These are phyloP conservation scores for Magnusiomyces magnusii DNA, from an alignment of 1,139 yeast genomes.

Conservation along the genomic window DNA sequence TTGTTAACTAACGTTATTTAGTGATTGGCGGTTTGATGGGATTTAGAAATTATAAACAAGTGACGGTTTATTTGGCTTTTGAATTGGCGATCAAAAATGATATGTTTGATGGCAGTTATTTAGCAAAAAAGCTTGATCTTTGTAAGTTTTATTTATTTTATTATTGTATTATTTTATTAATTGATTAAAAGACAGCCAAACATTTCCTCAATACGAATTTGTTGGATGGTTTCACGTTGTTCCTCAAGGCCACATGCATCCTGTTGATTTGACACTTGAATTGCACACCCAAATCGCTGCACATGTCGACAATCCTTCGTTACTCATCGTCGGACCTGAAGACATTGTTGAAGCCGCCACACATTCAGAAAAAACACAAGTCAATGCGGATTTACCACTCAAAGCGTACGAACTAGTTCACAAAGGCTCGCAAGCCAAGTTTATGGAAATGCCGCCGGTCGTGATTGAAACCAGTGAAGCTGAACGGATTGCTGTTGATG, in stretches of 20 bases:
- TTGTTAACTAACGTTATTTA: constrained; percentile 7
- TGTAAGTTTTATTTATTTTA: constrained; percentile 16
- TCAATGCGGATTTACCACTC: constrained; percentile 24
- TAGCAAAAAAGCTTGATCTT: constrained; percentile 23
- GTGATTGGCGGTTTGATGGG: constrained; percentile 35
- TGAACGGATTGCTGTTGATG: constrained; percentile 34
- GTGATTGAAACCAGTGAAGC: constrained; percentile 32
- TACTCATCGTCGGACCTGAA: constrained; percentile 20
- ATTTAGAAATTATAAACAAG: constrained; percentile 25
- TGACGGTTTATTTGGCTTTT: constrained; percentile 30
- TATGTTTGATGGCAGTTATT: constrained; percentile 22
- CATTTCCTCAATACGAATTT: constrained; percentile 30
- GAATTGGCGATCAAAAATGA: constrained; percentile 24
- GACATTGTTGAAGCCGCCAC: constrained; percentile 5
- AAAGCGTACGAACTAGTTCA: constrained; percentile 28
- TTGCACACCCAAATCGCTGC: constrained; percentile 22
- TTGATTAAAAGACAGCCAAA: constrained; percentile 19
- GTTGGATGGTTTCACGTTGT: constrained; percentile 31
- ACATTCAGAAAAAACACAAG: neutral
- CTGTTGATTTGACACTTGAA: constrained; percentile 19
- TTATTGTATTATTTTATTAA: constrained; percentile 12
- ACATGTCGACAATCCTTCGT: constrained; percentile 21
- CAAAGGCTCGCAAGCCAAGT: constrained; percentile 21
- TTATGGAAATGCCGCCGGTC: constrained; percentile 22
- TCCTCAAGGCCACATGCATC: constrained; percentile 16